These are phyloP conservation scores for Ceratobasidium sp. DNA, from an alignment of 1,284 basidiomycete genomes.

Conservation along the genomic window DNA sequence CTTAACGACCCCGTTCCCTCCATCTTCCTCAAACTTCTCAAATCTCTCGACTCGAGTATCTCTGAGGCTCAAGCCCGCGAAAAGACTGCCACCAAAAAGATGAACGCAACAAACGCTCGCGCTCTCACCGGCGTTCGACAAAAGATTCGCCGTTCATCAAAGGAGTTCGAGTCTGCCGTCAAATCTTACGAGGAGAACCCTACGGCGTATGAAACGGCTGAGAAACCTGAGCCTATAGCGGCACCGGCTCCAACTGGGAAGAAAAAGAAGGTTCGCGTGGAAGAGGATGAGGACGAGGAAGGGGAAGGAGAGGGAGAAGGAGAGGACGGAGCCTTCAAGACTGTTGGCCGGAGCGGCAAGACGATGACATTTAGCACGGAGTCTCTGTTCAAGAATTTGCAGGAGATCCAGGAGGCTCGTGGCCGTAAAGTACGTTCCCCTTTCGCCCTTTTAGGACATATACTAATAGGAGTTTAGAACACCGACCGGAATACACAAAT, in stretches of 20 bases:
- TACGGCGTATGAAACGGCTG: conserved; percentile 82
- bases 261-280: conserved; percentile 61
- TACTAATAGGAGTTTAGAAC: too few species aligned
- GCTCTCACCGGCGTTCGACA: conserved; percentile 98
- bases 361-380: conserved; percentile 88
- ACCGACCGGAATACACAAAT: conserved; percentile 98
- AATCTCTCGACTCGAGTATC: conserved; percentile 83
- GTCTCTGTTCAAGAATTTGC: conserved; percentile 93
- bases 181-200: conserved; percentile 90
- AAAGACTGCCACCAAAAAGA: conserved; percentile 88
- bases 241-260: conserved; percentile 57
- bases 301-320: conserved; percentile 62
- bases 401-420: conserved; percentile 92
- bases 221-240: conserved; percentile 71
- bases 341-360: conserved; percentile 93
- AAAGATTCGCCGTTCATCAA: conserved; percentile 91
- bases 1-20: conserved; percentile 90
- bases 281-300: conserved; percentile 56
- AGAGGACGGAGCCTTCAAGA: conserved; percentile 84
- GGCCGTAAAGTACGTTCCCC: conserved; percentile 99
- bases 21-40: conserved; percentile 85
- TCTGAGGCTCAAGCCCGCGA: conserved; percentile 84
- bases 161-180: conserved; percentile 90
- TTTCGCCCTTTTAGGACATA: too few species aligned
- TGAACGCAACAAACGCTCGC: conserved; percentile 95